These are phyloP conservation scores for Ulota crispa DNA, from an alignment of 225 moss, liverwort and hornwort genomes.

Conservation along the genomic window DNA sequence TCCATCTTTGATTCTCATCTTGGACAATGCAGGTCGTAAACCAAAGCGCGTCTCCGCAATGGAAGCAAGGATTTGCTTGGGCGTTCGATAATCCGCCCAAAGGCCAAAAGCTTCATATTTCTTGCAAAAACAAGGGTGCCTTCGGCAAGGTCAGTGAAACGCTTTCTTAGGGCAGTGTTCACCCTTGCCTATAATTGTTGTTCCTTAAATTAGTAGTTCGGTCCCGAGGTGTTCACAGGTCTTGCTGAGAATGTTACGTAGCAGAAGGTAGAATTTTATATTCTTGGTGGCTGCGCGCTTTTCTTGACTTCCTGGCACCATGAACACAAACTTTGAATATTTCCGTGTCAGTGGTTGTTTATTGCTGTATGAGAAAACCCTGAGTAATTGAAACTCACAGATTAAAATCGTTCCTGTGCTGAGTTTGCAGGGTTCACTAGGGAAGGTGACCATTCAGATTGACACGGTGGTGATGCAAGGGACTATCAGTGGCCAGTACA, in stretches of 20 bases:
- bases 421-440: constrained; percentile 76
- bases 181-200: neutral
- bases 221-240: neutral
- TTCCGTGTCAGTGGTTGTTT: neutral
- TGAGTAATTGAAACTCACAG: neutral
- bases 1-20: neutral
- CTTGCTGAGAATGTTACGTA: neutral
- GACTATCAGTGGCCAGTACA: constrained; percentile 79
- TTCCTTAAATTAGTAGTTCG: neutral
- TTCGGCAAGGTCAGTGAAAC: constrained; percentile 78
- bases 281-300: neutral
- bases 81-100: constrained; percentile 97
- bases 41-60: constrained; percentile 87
- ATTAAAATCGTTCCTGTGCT: neutral
- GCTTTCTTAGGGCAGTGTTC: neutral
- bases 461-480: constrained; percentile 93
- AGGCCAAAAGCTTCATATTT: constrained; percentile 94
- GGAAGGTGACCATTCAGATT: constrained; percentile 96
- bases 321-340: neutral
- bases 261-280: neutral
- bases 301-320: neutral
- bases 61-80: constrained; percentile 99
- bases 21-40: constrained; percentile 71
- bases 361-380: neutral
- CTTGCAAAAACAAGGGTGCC: constrained; percentile 97